Evolutionary conservation across 2,329 filamentous ascomycete genomes (phyloP), one percentile per base, ranked within the genome.

Genomic region (Trichoderma semiorbis): DNA sequence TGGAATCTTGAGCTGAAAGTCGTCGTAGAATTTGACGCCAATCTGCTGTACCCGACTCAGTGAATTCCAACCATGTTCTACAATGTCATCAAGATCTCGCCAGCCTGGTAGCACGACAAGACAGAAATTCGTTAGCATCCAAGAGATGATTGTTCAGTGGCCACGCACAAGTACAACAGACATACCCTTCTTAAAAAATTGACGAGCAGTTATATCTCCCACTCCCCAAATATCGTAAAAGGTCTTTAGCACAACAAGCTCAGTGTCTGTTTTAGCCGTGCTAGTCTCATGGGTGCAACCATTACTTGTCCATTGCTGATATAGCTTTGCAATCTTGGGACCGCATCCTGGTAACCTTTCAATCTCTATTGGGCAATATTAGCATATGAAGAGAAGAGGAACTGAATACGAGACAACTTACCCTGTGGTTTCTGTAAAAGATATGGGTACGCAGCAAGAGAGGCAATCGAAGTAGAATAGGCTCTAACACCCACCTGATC

Each of bases 221-320:
- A 98, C 94, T n/a, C 95, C 95, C 93, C 94, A 97, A 71, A 98
- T 97, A 5, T 92, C 85, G 81, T 92, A 93, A 80, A 98, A 98
- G 0, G 86, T 79, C 58, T 88, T 85, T 4, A 98, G 81, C 0
- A 90, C 85, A 24, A 85, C 85, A 72, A 96, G 85, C 71, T 86
- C 88, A 14, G 88, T 84, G 75, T 97, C 90, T 0, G 83, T 81
- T 65, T 91, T 87, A 1, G 92, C 87, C 5, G 90, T 87, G 8
- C 87, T 83, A 0, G 91, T 90, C 28, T 93, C 92, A 43, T 84
- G 78, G 6, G 97, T 83, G 18, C 81, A 84, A 0, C 90, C 91
- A 0, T 86, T 86, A 3, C 84, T 78, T 14, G 82, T 88, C 86
- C 91, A 98, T 78, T 97, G 92, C 24, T 90, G 85, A 79, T 92